Evolutionary conservation across 1,139 yeast genomes (phyloP).

Genomic region (Pichia sp.): DNA sequence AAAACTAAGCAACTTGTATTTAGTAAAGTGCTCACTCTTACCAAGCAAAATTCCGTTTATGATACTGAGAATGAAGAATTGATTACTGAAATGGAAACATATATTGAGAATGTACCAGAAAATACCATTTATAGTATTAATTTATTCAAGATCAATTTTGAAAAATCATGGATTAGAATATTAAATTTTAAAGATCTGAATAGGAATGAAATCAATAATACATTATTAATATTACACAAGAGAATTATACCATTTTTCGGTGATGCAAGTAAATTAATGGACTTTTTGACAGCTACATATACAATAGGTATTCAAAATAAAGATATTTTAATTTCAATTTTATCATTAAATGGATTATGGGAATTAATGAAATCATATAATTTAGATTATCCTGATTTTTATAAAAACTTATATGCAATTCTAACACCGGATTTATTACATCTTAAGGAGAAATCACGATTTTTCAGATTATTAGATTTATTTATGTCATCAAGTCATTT

Average conservation of each 20-base stretch:
- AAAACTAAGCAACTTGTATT: constrained; percentile 25
- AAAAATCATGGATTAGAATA: constrained; percentile 54
- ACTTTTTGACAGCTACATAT: constrained; percentile 84
- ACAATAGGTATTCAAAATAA: constrained; percentile 32
- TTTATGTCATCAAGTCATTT: constrained; percentile 85
- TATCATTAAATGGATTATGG: constrained; percentile 83
- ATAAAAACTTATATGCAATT: constrained; percentile 70
- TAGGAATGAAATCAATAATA: constrained; percentile 57
- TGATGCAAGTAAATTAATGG: constrained; percentile 83
- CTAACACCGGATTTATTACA: constrained; percentile 70
- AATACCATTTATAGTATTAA: constrained; percentile 42
- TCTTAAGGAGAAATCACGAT: constrained; percentile 77
- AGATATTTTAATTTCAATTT: constrained; percentile 60
- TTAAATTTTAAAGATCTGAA: constrained; percentile 40
- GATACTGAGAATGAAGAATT: constrained; percentile 29
- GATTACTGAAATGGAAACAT: constrained; percentile 30
- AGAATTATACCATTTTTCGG: constrained; percentile 75
- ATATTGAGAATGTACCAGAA: constrained; percentile 43
- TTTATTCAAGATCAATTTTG: constrained; percentile 60
- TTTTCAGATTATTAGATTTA: constrained; percentile 78
- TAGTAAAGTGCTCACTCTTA: constrained; percentile 37
- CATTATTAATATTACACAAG: constrained; percentile 69
- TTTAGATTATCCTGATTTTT: constrained; percentile 90
- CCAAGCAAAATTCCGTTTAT: constrained; percentile 31
- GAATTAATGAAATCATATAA: constrained; percentile 77